These are phyloP conservation scores for Pisolithus marmoratus DNA, from an alignment of 768 basidiomycete genomes.

Conservation along the genomic window DNA sequence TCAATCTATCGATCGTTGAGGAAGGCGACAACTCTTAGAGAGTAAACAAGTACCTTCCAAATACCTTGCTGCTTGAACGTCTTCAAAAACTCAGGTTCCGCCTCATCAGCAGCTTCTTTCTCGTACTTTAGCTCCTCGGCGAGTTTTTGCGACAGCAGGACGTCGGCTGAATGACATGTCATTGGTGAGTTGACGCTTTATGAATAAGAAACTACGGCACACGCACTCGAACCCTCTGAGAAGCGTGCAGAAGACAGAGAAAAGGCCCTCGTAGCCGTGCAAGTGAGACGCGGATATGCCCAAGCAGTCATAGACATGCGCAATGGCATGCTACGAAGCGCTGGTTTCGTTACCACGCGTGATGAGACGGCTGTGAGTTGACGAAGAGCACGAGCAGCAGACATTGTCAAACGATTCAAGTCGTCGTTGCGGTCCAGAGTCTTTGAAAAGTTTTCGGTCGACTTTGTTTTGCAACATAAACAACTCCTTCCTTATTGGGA, in stretches of 20 bases:
- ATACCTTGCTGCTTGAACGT: constrained; percentile 65
- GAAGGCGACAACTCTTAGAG: neutral
- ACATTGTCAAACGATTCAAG: constrained; percentile 37
- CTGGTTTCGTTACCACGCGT: constrained; percentile 27
- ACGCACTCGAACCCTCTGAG: constrained; percentile 42
- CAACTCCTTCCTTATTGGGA: constrained; percentile 10
- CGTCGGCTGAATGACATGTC: constrained; percentile 48
- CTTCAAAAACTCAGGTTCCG: constrained; percentile 71
- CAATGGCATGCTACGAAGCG: constrained; percentile 17
- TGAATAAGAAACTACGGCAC: neutral
- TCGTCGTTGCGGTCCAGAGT: no score
- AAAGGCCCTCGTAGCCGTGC: constrained; percentile 33
- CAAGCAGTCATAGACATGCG: constrained; percentile 6
- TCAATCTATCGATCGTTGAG: constrained; percentile 44
- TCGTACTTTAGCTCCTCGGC: constrained; percentile 85
- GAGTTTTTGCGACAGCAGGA: constrained; percentile 68
- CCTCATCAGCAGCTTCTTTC: constrained; percentile 42
- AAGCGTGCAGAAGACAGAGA: constrained; percentile 33
- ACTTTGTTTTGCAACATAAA: constrained; percentile 30
- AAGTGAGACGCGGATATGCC: constrained; percentile 10
- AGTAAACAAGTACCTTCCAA: constrained; percentile 62
- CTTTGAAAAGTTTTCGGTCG: no score
- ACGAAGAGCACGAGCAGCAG: constrained; percentile 56
- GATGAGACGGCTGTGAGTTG: constrained; percentile 44
- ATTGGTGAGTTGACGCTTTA: neutral